A percentile compares a stretch with the other conserved stretches of the same genome.
Conservation (phyloP, 371 early-diverging fungal species). For the Parasitella parasitica region DNA sequence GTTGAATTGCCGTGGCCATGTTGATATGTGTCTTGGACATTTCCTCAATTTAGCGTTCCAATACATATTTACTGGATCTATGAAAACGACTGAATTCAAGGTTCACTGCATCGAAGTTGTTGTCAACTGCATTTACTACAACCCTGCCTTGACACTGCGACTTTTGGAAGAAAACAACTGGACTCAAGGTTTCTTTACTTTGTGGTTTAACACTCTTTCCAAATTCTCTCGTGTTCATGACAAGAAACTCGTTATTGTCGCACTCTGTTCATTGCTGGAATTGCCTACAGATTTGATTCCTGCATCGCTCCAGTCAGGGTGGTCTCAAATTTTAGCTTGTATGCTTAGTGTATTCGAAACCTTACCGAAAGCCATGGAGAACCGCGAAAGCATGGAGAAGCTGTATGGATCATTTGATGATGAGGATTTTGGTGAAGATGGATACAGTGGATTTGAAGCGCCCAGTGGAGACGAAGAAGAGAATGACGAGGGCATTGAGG, state of each 20-base stretch:
- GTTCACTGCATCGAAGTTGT: slow-evolving; percentile 67
- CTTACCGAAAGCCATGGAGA: slow-evolving; percentile 77
- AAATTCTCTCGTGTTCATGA: slow-evolving; percentile 88
- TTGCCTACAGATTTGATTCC: slow-evolving; percentile 75
- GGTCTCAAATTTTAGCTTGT: slow-evolving; percentile 66
- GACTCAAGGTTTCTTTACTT: slow-evolving; percentile 77
- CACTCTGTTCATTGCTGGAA: slow-evolving; percentile 74
- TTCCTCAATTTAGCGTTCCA: slow-evolving; percentile 70
- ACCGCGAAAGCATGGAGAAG: slow-evolving; percentile 67
- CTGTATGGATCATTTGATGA: slow-evolving; percentile 67
- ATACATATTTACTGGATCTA: slow-evolving; percentile 61
- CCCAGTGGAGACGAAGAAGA: slow-evolving; percentile 43
- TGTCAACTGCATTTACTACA: slow-evolving; percentile 84
- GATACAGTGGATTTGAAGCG: slow-evolving; percentile 38
- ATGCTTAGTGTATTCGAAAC: slow-evolving; percentile 72
- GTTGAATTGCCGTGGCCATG: slow-evolving; percentile 73
- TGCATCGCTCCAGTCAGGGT: slow-evolving; percentile 63
- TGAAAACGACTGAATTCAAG: slow-evolving; percentile 55
- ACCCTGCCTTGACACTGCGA: slow-evolving; percentile 70
- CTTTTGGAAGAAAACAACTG: slow-evolving; percentile 75
- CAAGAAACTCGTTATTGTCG: slow-evolving; percentile 84
- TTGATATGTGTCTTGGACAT: slow-evolving; percentile 62
- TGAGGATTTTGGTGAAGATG: slow-evolving; percentile 58
- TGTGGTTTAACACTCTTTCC: slow-evolving; percentile 74
- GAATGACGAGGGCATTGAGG: slow-evolving; percentile 38